Percentiles rank a stretch among this genome's conserved stretches.
Evolutionary conservation across 805 yeast genomes (phyloP).

Genomic region (Yarrowia sp.): DNA sequence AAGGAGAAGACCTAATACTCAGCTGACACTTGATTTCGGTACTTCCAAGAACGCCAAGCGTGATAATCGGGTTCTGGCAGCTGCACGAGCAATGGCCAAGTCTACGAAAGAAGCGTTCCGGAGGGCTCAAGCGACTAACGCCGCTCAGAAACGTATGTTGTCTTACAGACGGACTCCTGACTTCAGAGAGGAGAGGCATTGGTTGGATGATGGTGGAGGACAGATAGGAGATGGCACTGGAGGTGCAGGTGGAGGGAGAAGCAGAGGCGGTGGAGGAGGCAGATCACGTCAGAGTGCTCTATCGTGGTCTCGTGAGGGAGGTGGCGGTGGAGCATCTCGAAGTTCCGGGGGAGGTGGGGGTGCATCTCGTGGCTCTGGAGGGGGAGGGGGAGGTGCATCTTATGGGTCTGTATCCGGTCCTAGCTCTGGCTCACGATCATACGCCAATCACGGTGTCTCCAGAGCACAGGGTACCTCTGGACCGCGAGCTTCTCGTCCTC

Average conservation of each 20-base stretch:
- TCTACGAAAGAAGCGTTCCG: neutral
- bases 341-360: constrained; percentile 10
- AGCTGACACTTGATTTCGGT: constrained; percentile 10
- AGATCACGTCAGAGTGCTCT: constrained; percentile 9
- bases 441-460: no score
- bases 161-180: neutral
- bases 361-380: neutral
- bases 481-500: neutral
- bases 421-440: no score
- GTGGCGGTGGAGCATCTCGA: neutral
- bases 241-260: neutral
- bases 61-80: neutral
- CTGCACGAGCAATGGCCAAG: constrained; percentile 17
- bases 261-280: neutral
- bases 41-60: neutral
- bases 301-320: constrained; percentile 7
- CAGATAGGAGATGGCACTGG: constrained; percentile 16
- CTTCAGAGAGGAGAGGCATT: constrained; percentile 14
- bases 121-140: neutral
- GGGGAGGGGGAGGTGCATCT: neutral
- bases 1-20: constrained; percentile 4
- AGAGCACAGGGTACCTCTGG: no score
- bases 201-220: constrained; percentile 34
- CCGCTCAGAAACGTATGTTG: constrained; percentile 1
- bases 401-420: neutral